Percentiles rank a stretch among this genome's conserved stretches.
These are phyloP conservation scores for Coleophoma cylindrospora DNA, from an alignment of 2,329 filamentous ascomycete genomes.

Conservation along the genomic window DNA sequence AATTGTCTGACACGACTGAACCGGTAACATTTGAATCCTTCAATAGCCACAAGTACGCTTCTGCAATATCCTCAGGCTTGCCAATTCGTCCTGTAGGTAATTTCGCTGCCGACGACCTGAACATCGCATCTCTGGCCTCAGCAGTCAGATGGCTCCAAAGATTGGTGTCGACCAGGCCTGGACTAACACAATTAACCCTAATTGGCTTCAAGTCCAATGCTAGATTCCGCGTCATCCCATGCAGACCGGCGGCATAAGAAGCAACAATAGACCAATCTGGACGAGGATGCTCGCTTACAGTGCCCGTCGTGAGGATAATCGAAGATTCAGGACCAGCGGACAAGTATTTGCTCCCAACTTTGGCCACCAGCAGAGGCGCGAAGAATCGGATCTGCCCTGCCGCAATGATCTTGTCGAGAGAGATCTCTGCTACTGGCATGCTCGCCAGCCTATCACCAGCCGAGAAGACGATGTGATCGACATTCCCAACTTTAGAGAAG, in stretches of 20 bases:
- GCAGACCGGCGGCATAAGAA: constrained; percentile 40
- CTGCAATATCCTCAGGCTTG: constrained; percentile 30
- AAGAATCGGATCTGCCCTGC: constrained; percentile 6
- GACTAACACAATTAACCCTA: constrained; percentile 54
- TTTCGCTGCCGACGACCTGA: background rate
- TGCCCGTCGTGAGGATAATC: constrained; percentile 1
- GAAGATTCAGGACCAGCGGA: background rate
- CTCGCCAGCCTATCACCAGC: constrained; percentile 5
- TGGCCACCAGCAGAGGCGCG: constrained; percentile 4
- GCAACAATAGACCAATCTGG: constrained; percentile 39
- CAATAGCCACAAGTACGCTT: constrained; percentile 35
- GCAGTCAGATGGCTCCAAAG: constrained; percentile 28
- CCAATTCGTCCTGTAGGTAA: background rate
- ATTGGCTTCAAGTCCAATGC: constrained; percentile 58
- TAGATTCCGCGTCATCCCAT: constrained; percentile 46
- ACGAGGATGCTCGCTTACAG: background rate
- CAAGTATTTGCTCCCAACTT: constrained; percentile 1
- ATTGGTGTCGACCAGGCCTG: constrained; percentile 45
- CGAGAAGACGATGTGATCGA: constrained; percentile 16
- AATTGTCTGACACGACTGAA: background rate
- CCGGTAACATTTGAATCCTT: constrained; percentile 29
- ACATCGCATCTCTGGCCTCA: constrained; percentile 15
- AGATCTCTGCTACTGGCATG: background rate
- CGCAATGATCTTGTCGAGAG: constrained; percentile 1
- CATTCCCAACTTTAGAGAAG: constrained; percentile 30